These are phyloP conservation scores for Articulospora tetracladia DNA, from an alignment of 495 filamentous ascomycete species.

Conservation along the genomic window DNA sequence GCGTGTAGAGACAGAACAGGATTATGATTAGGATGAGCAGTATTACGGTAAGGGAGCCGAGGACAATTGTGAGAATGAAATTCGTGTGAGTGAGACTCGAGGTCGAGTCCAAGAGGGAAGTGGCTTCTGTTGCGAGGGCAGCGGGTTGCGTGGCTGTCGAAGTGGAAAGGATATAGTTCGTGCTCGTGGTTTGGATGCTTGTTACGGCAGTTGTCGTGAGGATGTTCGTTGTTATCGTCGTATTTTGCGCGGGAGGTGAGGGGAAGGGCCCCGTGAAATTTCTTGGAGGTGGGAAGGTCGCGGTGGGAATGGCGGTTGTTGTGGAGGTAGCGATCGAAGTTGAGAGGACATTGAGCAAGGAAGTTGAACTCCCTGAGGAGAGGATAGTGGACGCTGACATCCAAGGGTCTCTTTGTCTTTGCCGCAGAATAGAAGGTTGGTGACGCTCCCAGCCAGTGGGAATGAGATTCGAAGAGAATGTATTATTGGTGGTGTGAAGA, in stretches of 20 bases:
- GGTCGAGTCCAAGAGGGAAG: not conserved
- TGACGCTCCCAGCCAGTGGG: constrained; percentile 6
- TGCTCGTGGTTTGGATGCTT: constrained; percentile 5
- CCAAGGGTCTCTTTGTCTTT: not conserved
- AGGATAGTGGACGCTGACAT: constrained; percentile 6
- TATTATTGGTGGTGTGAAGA: constrained; percentile 2
- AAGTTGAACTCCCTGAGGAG: not conserved
- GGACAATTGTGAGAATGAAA: constrained; percentile 16
- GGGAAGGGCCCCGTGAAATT: not conserved
- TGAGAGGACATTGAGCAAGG: not conserved
- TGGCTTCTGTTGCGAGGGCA: not conserved
- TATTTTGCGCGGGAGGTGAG: not conserved
- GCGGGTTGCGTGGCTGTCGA: constrained; percentile 6
- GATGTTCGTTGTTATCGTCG: not conserved
- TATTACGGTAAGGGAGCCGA: constrained; percentile 22
- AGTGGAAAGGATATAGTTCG: not conserved
- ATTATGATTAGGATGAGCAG: constrained; percentile 17
- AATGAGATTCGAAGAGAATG: not conserved
- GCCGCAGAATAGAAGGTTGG: not conserved
- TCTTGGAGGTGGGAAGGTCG: not conserved
- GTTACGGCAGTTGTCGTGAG: constrained; percentile 6
- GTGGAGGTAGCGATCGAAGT: not conserved
- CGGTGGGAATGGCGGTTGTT: not conserved
- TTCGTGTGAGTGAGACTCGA: constrained; percentile 4
- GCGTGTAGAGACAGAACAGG: constrained; percentile 24